A percentile compares a stretch with the other conserved stretches of the same genome.
These are phyloP conservation scores for Colletotrichum trifolii DNA, from an alignment of 2,329 filamentous ascomycete species.

Conservation along the genomic window DNA sequence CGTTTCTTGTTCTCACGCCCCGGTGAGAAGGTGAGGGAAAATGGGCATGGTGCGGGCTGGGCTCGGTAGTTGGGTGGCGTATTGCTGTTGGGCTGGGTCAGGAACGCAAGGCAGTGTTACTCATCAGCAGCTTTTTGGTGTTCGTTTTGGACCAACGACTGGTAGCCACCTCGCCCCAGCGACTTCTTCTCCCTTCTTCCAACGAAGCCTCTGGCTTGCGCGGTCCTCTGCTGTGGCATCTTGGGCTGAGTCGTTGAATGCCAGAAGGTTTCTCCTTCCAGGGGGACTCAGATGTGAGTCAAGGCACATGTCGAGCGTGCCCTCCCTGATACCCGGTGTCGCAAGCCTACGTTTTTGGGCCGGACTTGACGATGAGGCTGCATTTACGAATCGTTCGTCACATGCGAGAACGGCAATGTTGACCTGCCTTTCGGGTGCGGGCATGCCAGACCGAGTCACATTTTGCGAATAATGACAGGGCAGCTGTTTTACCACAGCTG, in stretches of 20 bases:
- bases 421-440: constrained; percentile 24
- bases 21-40: not conserved
- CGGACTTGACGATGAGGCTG: constrained; percentile 6
- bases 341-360: constrained; percentile 13
- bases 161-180: constrained; percentile 2
- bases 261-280: constrained; percentile 10
- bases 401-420: constrained; percentile 28
- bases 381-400: constrained; percentile 28
- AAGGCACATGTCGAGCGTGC: constrained; percentile 27
- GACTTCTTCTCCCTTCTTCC: constrained; percentile 10
- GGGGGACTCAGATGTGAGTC: constrained; percentile 22
- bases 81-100: constrained; percentile 28
- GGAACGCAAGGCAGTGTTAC: constrained; percentile 25
- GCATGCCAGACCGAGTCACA: constrained; percentile 9
- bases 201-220: constrained; percentile 3
- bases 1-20: not conserved
- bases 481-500: constrained; percentile 21
- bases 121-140: not conserved
- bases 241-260: constrained; percentile 32
- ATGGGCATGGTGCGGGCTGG: constrained; percentile 6
- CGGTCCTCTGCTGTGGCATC: not conserved
- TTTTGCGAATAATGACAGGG: not conserved
- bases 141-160: not conserved
- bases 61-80: constrained; percentile 34
- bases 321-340: not conserved